Percentiles rank a stretch among this genome's conserved stretches.
phyloP scores from a whole-genome alignment of 257 asterid species.

The Capsicum rhomboideum region DNA sequence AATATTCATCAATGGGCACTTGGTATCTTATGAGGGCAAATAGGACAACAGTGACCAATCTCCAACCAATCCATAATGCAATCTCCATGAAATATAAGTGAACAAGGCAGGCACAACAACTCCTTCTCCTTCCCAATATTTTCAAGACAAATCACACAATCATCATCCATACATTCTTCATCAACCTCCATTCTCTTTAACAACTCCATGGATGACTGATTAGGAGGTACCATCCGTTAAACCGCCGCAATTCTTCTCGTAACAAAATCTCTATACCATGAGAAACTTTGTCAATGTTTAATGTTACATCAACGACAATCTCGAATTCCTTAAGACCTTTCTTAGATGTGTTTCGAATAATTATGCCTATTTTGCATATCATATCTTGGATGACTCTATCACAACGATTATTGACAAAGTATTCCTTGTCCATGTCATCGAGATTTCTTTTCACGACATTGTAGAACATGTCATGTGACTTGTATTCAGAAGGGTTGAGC shows the following conservation, averaged over 20 bases:
- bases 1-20: too few species aligned
- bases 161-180: too few species aligned
- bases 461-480: not conserved
- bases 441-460: not conserved
- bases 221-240: not conserved
- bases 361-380: accelerated
- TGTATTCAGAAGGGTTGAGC: not conserved
- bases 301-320: not conserved
- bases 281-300: not conserved
- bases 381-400: not conserved
- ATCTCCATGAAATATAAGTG: too few species aligned
- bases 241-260: not conserved
- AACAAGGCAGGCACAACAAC: too few species aligned
- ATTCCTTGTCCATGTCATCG: not conserved
- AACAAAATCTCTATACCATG: not conserved
- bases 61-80: too few species aligned
- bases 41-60: too few species aligned
- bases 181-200: too few species aligned
- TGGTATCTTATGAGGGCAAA: too few species aligned
- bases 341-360: not conserved
- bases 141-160: too few species aligned
- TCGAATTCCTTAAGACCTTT: not conserved
- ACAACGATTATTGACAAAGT: not conserved
- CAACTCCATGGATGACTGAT: too few species aligned
- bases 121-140: too few species aligned